phyloP scores from a whole-genome alignment of 2,329 filamentous ascomycete species.

The Scopulariopsis brevicaulis region DNA sequence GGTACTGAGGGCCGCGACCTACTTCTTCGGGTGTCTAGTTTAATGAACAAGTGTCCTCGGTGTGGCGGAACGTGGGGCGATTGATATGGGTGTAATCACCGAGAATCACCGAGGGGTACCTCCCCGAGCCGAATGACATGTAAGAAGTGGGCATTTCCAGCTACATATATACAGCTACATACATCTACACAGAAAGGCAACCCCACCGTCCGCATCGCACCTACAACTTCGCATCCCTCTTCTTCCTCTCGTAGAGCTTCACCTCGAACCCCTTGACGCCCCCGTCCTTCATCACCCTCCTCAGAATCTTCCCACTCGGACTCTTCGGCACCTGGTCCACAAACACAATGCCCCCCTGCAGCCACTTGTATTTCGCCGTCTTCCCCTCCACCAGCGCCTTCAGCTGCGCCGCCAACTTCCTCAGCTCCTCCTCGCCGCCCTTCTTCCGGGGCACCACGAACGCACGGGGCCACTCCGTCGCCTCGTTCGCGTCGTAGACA shows the following conservation, averaged over 20 bases:
- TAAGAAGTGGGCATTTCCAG: no score
- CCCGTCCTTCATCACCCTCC: slow-evolving; percentile 28
- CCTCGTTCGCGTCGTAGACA: slow-evolving; percentile 38
- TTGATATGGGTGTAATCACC: no score
- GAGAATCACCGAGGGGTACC: no score
- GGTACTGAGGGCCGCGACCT: no score
- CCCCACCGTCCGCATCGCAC: not conserved
- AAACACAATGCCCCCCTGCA: slow-evolving; percentile 61
- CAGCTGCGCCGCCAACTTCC: slow-evolving; percentile 39
- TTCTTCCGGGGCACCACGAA: slow-evolving; percentile 37
- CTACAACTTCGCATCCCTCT: slow-evolving; percentile 7
- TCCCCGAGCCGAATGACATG: no score
- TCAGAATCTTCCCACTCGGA: slow-evolving; percentile 37
- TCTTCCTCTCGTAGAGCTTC: slow-evolving; percentile 16
- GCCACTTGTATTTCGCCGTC: slow-evolving; percentile 52
- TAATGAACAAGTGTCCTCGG: no score
- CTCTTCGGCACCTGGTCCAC: slow-evolving; percentile 63
- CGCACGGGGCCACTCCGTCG: slow-evolving; percentile 52
- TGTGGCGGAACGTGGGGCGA: no score
- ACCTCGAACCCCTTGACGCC: slow-evolving; percentile 21
- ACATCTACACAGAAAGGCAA: not conserved
- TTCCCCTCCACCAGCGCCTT: slow-evolving; percentile 44
- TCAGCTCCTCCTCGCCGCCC: slow-evolving; percentile 21
- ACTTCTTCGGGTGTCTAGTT: no score
- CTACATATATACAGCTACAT: not conserved